Evolutionary conservation across 345 rosid species (phyloP), one percentile per base, ranked within the genome.

Genomic region (Schrenkiella parvula): DNA sequence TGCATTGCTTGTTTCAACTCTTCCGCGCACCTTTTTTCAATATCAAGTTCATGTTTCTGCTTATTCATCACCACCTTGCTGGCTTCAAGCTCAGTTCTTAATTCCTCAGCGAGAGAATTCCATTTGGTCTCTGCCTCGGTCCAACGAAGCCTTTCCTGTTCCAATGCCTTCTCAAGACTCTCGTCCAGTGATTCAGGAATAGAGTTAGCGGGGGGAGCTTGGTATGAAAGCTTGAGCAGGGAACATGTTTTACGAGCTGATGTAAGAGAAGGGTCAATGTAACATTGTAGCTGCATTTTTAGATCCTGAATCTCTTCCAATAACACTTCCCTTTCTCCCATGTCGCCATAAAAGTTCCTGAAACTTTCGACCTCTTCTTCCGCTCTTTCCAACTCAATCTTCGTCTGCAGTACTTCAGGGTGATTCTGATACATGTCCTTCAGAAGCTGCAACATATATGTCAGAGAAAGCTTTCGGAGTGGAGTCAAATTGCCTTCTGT

Each of bases 271-370:
- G 93, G 72, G 68, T 85, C 98, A 22, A 84, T 55, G 73, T 89
- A 89, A 60, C 72, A 84, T 42, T 92, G 93, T 56, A 92, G 77
- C 68, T 92, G 98, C 76, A 64, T 82, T 82, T 91, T 74, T 64
- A 92, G 75, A 75, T 89, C 96, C 72, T 88, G 98, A 77, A 88
- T 79, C 76, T 92, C 98, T 81, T 92, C 98, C 84, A 89, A 42
- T 72, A 92, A 57, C 39, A 92, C 95, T 76, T 89, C 96, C 77
- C 86, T 81, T 83, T 92, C 98, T 53, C 92, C 93, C 77, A 88
- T 74, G 63, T 88, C 88, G 0, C 70, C 70, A 78, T 68, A 86
- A 67, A 89, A 92, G 77, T 86, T 89, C 44, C 80, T 79, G 68
- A 80, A 88, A 26, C 78, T 70, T 63, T 88, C 96, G 50, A 92